A percentile compares a stretch with the other conserved stretches of the same genome.
These are phyloP conservation scores for Escovopsis sp. DNA, from an alignment of 2,329 filamentous ascomycete species.

Conservation along the genomic window DNA sequence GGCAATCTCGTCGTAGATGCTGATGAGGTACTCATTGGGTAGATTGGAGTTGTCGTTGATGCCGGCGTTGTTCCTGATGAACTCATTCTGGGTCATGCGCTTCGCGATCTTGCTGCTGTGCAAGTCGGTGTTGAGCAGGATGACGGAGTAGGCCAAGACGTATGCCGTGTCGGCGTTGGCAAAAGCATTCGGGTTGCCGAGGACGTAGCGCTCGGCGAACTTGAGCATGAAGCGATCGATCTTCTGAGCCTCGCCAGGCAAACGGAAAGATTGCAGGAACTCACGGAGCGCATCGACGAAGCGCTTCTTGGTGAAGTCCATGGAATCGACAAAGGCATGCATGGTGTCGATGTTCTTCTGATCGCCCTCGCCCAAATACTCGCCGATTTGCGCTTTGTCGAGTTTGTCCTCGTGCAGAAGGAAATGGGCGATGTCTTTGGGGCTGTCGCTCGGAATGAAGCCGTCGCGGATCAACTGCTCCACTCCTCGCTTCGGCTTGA, in stretches of 20 bases:
- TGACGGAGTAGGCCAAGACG: conserved; percentile 89
- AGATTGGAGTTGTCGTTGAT: conserved; percentile 95
- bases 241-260: conserved; percentile 94
- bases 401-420: conserved; percentile 67
- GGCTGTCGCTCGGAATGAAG: conserved; percentile 67
- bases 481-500: conserved; percentile 89
- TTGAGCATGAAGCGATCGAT: conserved; percentile 99
- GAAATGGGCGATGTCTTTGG: conserved; percentile 74
- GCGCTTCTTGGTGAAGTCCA: conserved; percentile 83
- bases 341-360: conserved; percentile 90
- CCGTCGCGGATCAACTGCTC: conserved; percentile 71
- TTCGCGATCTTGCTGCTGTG: conserved; percentile 74
- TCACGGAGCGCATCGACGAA: conserved; percentile 87
- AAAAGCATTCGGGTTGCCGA: conserved; percentile 91
- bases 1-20: conserved; percentile 85
- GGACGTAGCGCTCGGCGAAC: conserved; percentile 90
- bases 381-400: conserved; percentile 84
- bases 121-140: conserved; percentile 89
- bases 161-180: conserved; percentile 98
- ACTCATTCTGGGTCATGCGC: conserved; percentile 91
- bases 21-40: conserved; percentile 77
- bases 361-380: conserved; percentile 89
- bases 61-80: conserved; percentile 96
- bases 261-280: conserved; percentile 85
- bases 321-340: conserved; percentile 91